Conservation (phyloP, 2,329 filamentous ascomycete genomes). For the Fusarium citri region DNA sequence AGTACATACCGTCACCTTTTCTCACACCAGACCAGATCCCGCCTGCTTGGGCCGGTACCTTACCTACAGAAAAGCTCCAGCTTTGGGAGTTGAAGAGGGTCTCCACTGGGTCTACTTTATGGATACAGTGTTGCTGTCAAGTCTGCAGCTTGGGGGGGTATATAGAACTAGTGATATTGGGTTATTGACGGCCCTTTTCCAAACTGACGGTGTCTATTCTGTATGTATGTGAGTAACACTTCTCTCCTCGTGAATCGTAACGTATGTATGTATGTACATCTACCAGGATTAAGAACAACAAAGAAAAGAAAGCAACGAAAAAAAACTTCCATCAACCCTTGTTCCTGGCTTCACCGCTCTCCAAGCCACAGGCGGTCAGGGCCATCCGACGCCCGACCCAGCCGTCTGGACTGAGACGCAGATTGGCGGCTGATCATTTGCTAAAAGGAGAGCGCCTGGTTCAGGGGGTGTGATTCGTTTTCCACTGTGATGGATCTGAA, state of each 20-base stretch:
- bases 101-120: slow-evolving; percentile 19
- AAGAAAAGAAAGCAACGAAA: not conserved
- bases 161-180: slow-evolving; percentile 1
- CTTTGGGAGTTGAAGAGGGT: not conserved
- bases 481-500: slow-evolving; percentile 28
- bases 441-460: slow-evolving; percentile 14
- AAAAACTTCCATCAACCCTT: slow-evolving; percentile 18
- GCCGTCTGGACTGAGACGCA: slow-evolving; percentile 35
- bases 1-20: not conserved
- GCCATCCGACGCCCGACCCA: slow-evolving; percentile 35
- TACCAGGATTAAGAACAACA: not conserved
- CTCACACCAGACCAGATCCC: slow-evolving; percentile 42
- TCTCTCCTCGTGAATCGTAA: not conserved
- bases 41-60: slow-evolving; percentile 46
- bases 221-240: not conserved
- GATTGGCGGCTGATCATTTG: slow-evolving; percentile 44
- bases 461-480: slow-evolving; percentile 21
- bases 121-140: slow-evolving; percentile 31
- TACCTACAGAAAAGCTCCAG: slow-evolving; percentile 39
- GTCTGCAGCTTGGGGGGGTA: slow-evolving; percentile 23
- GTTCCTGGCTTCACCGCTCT: slow-evolving; percentile 40
- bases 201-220: not conserved
- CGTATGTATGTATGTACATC: not conserved
- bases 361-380: slow-evolving; percentile 34
- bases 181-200: not conserved